Evolutionary conservation across 139 green algal species (phyloP).

Genomic region (Nannochloris sp.): DNA sequence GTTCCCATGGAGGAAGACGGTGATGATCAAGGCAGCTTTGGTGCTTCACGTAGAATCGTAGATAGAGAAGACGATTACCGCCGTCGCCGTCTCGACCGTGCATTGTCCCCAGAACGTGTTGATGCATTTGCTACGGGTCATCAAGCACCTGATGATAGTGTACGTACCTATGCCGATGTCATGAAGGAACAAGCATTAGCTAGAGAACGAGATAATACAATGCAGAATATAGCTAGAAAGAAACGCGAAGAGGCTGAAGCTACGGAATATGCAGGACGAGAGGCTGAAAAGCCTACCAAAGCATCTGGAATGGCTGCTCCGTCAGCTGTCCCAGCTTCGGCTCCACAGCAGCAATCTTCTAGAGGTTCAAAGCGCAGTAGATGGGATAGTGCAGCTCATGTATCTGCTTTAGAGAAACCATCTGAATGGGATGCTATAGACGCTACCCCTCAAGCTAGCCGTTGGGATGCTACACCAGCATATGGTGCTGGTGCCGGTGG

Average conservation of each 20-base stretch:
- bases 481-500: constrained; percentile 11
- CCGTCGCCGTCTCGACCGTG: constrained; percentile 63
- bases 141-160: constrained; percentile 51
- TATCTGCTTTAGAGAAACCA: constrained; percentile 12
- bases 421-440: constrained; percentile 87
- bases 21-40: constrained; percentile 8
- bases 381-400: constrained; percentile 63
- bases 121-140: constrained; percentile 85
- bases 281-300: constrained; percentile 36
- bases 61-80: constrained; percentile 91
- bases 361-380: constrained; percentile 59
- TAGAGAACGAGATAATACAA: constrained; percentile 86
- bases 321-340: constrained; percentile 8
- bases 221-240: constrained; percentile 83
- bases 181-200: constrained; percentile 76
- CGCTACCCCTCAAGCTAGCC: constrained; percentile 47
- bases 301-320: constrained; percentile 29
- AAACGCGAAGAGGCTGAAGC: constrained; percentile 25
- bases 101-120: constrained; percentile 82
- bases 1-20: constrained; percentile 50
- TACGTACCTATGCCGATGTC: constrained; percentile 82
- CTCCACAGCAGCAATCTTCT: constrained; percentile 31
- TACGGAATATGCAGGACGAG: constrained; percentile 13
- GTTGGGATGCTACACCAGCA: constrained; percentile 59
- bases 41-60: constrained; percentile 45